These are phyloP conservation scores for Aspergillus udagawae DNA, from an alignment of 2,329 filamentous ascomycete genomes.

Conservation along the genomic window DNA sequence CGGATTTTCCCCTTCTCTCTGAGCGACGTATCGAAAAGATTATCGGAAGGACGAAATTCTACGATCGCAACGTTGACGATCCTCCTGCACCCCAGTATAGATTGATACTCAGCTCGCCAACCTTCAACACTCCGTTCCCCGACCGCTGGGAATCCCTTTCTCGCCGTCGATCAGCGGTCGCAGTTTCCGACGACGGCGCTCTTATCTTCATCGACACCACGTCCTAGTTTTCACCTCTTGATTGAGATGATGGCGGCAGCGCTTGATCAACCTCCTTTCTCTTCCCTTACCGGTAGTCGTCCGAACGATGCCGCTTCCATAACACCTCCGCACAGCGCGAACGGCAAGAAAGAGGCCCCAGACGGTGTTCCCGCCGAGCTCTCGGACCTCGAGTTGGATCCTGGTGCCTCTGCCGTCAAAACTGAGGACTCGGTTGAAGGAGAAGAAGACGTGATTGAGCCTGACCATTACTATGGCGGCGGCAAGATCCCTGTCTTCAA, in stretches of 20 bases:
- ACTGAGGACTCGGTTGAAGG: slow-evolving; percentile 44
- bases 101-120: slow-evolving; percentile 2
- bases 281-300: slow-evolving; percentile 20
- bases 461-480: slow-evolving; percentile 80
- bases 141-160: slow-evolving; percentile 39
- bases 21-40: not conserved
- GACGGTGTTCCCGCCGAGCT: slow-evolving; percentile 39
- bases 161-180: slow-evolving; percentile 45
- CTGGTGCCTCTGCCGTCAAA: slow-evolving; percentile 20
- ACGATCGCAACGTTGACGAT: slow-evolving; percentile 2
- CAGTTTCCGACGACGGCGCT: slow-evolving; percentile 37
- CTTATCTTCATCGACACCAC: slow-evolving; percentile 9
- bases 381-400: slow-evolving; percentile 41
- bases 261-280: slow-evolving; percentile 28
- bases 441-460: slow-evolving; percentile 73
- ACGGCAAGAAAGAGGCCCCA: slow-evolving; percentile 42
- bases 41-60: not conserved
- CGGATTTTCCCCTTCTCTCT: not conserved
- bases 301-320: slow-evolving; percentile 33
- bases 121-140: slow-evolving; percentile 22
- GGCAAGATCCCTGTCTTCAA: slow-evolving; percentile 89
- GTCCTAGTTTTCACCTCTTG: slow-evolving; percentile 6
- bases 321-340: slow-evolving; percentile 41
- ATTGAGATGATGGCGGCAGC: slow-evolving; percentile 31
- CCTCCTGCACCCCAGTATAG: slow-evolving; percentile 1